These are phyloP conservation scores for Aphanomyces stellatus DNA, from an alignment of 352 stramenopile species.

Conservation along the genomic window DNA sequence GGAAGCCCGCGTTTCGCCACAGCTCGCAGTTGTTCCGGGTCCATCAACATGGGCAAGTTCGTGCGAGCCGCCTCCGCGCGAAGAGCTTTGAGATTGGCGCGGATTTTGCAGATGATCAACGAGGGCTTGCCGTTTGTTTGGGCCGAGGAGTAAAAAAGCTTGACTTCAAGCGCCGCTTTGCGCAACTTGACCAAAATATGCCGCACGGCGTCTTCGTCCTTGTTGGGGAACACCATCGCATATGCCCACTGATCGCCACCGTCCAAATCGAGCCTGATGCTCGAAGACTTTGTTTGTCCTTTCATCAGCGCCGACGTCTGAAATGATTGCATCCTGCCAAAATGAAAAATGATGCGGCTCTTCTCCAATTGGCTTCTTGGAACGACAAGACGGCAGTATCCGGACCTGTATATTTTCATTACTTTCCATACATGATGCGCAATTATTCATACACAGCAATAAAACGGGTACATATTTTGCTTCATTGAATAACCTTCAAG, in stretches of 20 bases:
- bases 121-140: conserved; percentile 24
- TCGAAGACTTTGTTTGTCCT: background rate
- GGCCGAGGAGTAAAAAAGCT: conserved; percentile 60
- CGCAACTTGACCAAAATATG: conserved; percentile 64
- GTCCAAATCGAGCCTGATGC: background rate
- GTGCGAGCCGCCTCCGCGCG: conserved; percentile 50
- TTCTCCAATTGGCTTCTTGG: too few species aligned
- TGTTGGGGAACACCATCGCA: conserved; percentile 10
- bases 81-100: conserved; percentile 58
- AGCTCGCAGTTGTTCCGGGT: conserved; percentile 38
- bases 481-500: too few species aligned
- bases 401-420: too few species aligned
- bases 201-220: conserved; percentile 22
- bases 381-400: too few species aligned
- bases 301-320: background rate
- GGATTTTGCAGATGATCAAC: conserved; percentile 77
- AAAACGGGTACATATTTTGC: too few species aligned
- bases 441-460: too few species aligned
- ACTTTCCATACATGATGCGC: too few species aligned
- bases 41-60: conserved; percentile 65
- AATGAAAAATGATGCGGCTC: too few species aligned
- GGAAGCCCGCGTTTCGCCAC: background rate
- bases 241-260: background rate
- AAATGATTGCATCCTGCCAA: too few species aligned
- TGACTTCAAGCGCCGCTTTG: conserved; percentile 47